Conservation (phyloP, 2,329 filamentous ascomycete genomes). For the Fusarium haematococcum region DNA sequence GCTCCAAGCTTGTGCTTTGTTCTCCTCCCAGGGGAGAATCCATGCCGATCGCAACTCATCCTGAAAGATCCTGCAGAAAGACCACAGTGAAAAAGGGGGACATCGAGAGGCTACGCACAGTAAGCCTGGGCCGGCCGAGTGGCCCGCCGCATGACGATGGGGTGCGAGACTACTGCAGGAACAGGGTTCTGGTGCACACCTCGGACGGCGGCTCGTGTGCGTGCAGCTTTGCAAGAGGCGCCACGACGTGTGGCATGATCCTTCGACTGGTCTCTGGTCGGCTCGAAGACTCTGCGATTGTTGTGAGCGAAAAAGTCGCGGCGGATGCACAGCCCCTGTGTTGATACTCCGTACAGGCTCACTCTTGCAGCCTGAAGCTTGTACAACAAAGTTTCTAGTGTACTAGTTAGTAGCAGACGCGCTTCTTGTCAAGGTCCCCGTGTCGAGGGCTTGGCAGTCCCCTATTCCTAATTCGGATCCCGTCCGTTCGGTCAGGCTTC, state of each 20-base stretch:
- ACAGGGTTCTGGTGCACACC: slow-evolving; percentile 38
- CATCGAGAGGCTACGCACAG: slow-evolving; percentile 16
- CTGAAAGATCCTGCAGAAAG: slow-evolving; percentile 1
- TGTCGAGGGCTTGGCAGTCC: slow-evolving; percentile 25
- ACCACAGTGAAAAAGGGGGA: slow-evolving; percentile 26
- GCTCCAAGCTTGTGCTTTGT: slow-evolving; percentile 17
- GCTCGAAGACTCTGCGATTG: not conserved
- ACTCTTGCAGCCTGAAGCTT: slow-evolving; percentile 7
- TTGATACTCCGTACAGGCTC: not conserved
- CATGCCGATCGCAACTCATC: slow-evolving; percentile 23
- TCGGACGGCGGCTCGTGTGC: slow-evolving; percentile 26
- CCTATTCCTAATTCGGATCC: slow-evolving; percentile 26
- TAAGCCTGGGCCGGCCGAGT: slow-evolving; percentile 23
- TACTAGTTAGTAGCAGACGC: not conserved
- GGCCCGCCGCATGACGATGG: slow-evolving; percentile 43
- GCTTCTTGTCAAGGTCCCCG: slow-evolving; percentile 2
- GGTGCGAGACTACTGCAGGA: slow-evolving; percentile 44
- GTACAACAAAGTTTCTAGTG: not conserved
- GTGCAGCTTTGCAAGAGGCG: slow-evolving; percentile 15
- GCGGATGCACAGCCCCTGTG: not conserved
- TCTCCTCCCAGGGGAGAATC: not conserved
- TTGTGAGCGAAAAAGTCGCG: not conserved
- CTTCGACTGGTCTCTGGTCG: slow-evolving; percentile 17
- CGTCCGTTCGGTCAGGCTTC: slow-evolving; percentile 7
- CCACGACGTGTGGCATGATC: slow-evolving; percentile 34